These are phyloP conservation scores for Arabis hirsuta DNA, from an alignment of 345 rosid species.

Conservation along the genomic window DNA sequence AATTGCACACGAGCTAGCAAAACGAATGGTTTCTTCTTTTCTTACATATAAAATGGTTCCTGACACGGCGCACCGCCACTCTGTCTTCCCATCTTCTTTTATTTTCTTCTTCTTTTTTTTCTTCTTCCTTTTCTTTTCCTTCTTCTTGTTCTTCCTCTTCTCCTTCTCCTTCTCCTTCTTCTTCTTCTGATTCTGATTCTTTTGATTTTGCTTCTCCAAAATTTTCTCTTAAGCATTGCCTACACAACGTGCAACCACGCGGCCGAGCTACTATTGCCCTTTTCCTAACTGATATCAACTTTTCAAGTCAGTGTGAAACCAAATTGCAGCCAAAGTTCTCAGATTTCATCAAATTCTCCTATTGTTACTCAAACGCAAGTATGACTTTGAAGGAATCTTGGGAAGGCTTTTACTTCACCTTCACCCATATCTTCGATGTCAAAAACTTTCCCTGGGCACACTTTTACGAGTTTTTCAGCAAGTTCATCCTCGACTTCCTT, in stretches of 20 bases:
- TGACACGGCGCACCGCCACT: conserved; percentile 68
- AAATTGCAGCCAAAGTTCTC: conserved; percentile 2
- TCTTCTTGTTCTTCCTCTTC: neutral
- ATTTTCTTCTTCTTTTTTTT: neutral
- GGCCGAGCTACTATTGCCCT: conserved; percentile 82
- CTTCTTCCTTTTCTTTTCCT: neutral
- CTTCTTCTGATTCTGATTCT: neutral
- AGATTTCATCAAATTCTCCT: conserved; percentile 8
- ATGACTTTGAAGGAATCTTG: neutral
- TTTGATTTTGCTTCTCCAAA: neutral
- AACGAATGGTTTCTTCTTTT: conserved; percentile 6
- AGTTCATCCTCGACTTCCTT: conserved; percentile 57
- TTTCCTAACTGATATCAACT: conserved; percentile 59
- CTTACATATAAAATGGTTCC: conserved; percentile 93
- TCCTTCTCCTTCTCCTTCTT: neutral
- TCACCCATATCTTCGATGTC: conserved; percentile 84
- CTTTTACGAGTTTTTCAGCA: conserved; percentile 62
- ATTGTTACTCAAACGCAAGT: neutral
- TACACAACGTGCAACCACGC: conserved; percentile 83
- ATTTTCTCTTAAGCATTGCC: conserved; percentile 76
- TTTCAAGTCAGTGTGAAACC: conserved; percentile 18
- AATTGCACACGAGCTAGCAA: neutral
- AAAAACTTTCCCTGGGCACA: conserved; percentile 73
- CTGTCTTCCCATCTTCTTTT: conserved; percentile 56
- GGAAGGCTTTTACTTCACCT: conserved; percentile 52